Evolutionary conservation across 768 basidiomycete genomes (phyloP), one percentile per base, ranked within the genome.

Genomic region (Melanogaster broomeanus): DNA sequence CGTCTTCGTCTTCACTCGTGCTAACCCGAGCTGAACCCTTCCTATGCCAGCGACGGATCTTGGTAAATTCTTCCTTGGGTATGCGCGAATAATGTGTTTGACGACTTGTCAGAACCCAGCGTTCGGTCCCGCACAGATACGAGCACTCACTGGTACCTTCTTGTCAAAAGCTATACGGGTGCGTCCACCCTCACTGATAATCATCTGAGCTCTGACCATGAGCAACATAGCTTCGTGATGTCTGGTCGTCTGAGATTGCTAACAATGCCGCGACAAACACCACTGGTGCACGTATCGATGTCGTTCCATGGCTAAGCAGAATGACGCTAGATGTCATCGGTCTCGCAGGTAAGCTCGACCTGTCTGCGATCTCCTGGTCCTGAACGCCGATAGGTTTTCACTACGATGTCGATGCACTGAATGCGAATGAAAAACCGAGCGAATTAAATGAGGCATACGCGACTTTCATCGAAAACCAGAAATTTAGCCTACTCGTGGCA

Each of bases 171-270:
- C n/a, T n/a, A n/a, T n/a, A n/a, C n/a, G n/a, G n/a, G n/a, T n/a
- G n/a, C n/a, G n/a, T n/a, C n/a, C n/a, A n/a, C n/a, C n/a, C n/a
- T n/a, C n/a, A n/a, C n/a, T n/a, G n/a, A n/a, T n/a, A n/a, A n/a
- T n/a, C n/a, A n/a, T n/a, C n/a, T n/a, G n/a, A n/a, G n/a, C n/a
- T n/a, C n/a, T n/a, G n/a, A n/a, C n/a, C n/a, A n/a, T n/a, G n/a
- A n/a, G n/a, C n/a, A n/a, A n/a, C n/a, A 4, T 21, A 81, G 77
- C 68, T 82, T 8, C 73, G 79, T 31, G 78, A 82, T 48, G 58
- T 75, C 38, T 77, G 73, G 77, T 50, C 58, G 0, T 31, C 43
- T 12, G 27, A 44, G 30, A 19, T 44, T 21, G 42, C 56, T 3
- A 69, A 77, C 47, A 62, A 69, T 28, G 45, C 59, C 16, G 60